Evolutionary conservation across 768 basidiomycete species (phyloP).

Genomic region (Phylloporus rhodoxanthus): DNA sequence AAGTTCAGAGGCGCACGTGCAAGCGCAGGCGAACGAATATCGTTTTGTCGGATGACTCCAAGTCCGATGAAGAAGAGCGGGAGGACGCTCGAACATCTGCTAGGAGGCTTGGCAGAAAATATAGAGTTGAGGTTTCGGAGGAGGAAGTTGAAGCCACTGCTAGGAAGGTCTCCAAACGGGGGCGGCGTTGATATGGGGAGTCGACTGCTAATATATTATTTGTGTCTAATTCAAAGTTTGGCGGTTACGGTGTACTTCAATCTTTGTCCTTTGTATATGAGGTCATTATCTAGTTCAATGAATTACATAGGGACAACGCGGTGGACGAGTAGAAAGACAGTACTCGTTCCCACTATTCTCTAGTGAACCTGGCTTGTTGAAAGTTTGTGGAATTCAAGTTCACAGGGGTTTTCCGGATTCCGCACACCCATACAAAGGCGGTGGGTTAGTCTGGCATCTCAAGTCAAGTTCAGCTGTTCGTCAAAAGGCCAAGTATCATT

Average conservation of each 20-base stretch:
- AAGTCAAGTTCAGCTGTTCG: not conserved
- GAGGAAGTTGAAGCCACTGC: not conserved
- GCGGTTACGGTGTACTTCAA: not conserved
- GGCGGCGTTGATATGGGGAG: not conserved
- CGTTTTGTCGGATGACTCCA: not conserved
- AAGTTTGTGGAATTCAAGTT: too few relatives aligned
- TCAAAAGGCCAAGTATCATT: not conserved
- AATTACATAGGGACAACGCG: too few relatives aligned
- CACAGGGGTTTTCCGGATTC: too few relatives aligned
- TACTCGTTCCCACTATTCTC: too few relatives aligned
- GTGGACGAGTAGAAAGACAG: not conserved
- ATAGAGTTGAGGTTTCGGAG: conserved; percentile 6
- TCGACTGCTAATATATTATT: not conserved
- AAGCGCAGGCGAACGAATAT: conserved; percentile 4
- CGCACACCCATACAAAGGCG: too few relatives aligned
- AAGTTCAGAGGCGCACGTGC: not conserved
- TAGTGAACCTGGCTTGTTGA: not conserved
- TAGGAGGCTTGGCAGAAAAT: conserved; percentile 2
- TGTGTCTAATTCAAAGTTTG: too few relatives aligned
- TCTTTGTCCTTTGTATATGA: too few relatives aligned
- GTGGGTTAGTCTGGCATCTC: too few relatives aligned
- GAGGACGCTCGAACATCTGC: not conserved
- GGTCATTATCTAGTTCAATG: too few relatives aligned
- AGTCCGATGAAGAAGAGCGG: not conserved
- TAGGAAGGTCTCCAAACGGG: not conserved